These are phyloP conservation scores for Podaxis carcinomalis DNA, from an alignment of 768 basidiomycete genomes.

Conservation along the genomic window DNA sequence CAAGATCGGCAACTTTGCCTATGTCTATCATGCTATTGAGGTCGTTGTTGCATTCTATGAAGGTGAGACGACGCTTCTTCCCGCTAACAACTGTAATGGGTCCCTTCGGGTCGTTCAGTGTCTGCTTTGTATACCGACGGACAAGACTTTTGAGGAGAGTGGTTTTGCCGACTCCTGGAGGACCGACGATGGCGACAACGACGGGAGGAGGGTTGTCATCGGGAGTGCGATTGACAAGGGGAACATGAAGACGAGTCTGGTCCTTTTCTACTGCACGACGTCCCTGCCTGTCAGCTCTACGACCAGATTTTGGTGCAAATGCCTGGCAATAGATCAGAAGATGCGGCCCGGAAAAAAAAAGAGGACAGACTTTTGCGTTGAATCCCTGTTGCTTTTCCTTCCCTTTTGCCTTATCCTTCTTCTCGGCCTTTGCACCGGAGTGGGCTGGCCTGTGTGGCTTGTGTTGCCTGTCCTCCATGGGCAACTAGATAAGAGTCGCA, in stretches of 20 bases:
- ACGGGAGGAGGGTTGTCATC: conserved; percentile 90
- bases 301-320: conserved; percentile 89
- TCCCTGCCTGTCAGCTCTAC: conserved; percentile 84
- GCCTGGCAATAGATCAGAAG: conserved; percentile 45
- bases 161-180: conserved; percentile 95
- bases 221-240: conserved; percentile 91
- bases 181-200: conserved; percentile 92
- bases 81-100: conserved; percentile 94
- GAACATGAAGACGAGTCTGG: conserved; percentile 94
- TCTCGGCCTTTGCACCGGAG: conserved; percentile 69
- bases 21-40: conserved; percentile 98
- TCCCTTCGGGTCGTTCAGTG: conserved; percentile 82
- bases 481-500: background rate
- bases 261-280: conserved; percentile 89
- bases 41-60: conserved; percentile 97
- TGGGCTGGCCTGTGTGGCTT: conserved; percentile 78
- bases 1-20: conserved; percentile 93
- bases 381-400: conserved; percentile 72
- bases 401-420: conserved; percentile 68
- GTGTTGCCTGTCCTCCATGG: conserved; percentile 74
- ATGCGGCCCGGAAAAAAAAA: background rate
- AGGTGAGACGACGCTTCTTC: conserved; percentile 90
- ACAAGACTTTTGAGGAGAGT: conserved; percentile 91
- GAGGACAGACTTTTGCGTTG: conserved; percentile 78
- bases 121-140: conserved; percentile 91